These are phyloP conservation scores for Medicago lupulina DNA, from an alignment of 306 rosid genomes.

Conservation along the genomic window DNA sequence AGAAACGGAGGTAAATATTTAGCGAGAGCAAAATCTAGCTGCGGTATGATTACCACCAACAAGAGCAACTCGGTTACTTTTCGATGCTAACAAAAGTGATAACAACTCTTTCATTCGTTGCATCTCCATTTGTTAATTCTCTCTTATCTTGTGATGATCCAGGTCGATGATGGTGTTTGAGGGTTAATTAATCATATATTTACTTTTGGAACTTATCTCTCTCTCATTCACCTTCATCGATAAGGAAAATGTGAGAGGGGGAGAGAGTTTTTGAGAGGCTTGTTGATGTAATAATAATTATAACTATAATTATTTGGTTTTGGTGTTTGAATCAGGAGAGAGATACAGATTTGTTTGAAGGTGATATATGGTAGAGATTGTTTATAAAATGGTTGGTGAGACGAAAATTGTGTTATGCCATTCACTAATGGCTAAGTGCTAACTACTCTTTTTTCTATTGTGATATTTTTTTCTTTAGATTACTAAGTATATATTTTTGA, in stretches of 20 bases:
- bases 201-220: not conserved
- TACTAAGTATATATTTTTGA: not conserved
- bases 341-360: conserved; percentile 21
- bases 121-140: conserved; percentile 59
- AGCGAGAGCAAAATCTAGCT: conserved; percentile 84
- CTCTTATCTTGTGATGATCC: conserved; percentile 34
- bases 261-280: conserved; percentile 34
- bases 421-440: conserved; percentile 17
- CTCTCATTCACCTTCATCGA: conserved; percentile 39
- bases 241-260: conserved; percentile 50
- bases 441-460: not conserved
- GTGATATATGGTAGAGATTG: conserved; percentile 30
- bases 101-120: conserved; percentile 65
- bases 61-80: conserved; percentile 56
- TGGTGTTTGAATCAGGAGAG: conserved; percentile 16
- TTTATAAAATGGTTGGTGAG: conserved; percentile 39
- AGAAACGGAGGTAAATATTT: not conserved
- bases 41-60: conserved; percentile 94
- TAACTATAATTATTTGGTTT: not conserved
- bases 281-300: not conserved
- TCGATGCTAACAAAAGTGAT: conserved; percentile 53
- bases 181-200: not conserved
- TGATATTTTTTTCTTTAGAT: not conserved
- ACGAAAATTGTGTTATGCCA: conserved; percentile 56
- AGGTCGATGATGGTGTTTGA: conserved; percentile 44